These are phyloP conservation scores for Osmozyma mogii DNA, from an alignment of 805 yeast genomes.

Conservation along the genomic window DNA sequence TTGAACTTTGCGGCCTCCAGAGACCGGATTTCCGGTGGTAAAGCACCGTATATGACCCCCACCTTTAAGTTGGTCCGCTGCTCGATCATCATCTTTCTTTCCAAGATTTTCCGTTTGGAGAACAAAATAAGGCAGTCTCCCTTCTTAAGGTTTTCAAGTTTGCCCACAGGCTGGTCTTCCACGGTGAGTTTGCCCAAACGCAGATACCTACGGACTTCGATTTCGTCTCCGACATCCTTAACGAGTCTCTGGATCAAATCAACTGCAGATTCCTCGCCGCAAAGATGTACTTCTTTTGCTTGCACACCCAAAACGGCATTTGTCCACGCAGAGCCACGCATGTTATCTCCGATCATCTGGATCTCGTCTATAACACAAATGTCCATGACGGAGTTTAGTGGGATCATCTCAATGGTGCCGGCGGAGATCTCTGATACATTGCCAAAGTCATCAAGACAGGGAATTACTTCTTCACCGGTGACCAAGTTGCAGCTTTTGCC, in stretches of 20 bases:
- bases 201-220: slow-evolving; percentile 62
- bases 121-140: slow-evolving; percentile 93
- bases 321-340: slow-evolving; percentile 93
- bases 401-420: slow-evolving; percentile 92
- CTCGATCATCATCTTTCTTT: slow-evolving; percentile 64
- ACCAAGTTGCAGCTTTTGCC: slow-evolving; percentile 71
- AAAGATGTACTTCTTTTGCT: slow-evolving; percentile 80
- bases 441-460: slow-evolving; percentile 62
- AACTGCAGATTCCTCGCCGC: slow-evolving; percentile 90
- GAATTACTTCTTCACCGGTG: slow-evolving; percentile 93
- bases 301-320: slow-evolving; percentile 79
- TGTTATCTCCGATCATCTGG: slow-evolving; percentile 80
- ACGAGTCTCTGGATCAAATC: slow-evolving; percentile 54
- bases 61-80: slow-evolving; percentile 53
- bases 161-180: slow-evolving; percentile 27
- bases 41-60: slow-evolving; percentile 88
- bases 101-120: slow-evolving; percentile 65
- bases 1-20: slow-evolving; percentile 79
- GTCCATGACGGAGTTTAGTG: slow-evolving; percentile 60
- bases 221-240: slow-evolving; percentile 68
- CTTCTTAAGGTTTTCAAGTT: slow-evolving; percentile 33
- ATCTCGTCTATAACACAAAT: slow-evolving; percentile 92
- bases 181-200: slow-evolving; percentile 68
- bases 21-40: slow-evolving; percentile 91
- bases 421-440: slow-evolving; percentile 67